Conservation (phyloP, 2,329 filamentous ascomycete species). For the Ilyonectria robusta region DNA sequence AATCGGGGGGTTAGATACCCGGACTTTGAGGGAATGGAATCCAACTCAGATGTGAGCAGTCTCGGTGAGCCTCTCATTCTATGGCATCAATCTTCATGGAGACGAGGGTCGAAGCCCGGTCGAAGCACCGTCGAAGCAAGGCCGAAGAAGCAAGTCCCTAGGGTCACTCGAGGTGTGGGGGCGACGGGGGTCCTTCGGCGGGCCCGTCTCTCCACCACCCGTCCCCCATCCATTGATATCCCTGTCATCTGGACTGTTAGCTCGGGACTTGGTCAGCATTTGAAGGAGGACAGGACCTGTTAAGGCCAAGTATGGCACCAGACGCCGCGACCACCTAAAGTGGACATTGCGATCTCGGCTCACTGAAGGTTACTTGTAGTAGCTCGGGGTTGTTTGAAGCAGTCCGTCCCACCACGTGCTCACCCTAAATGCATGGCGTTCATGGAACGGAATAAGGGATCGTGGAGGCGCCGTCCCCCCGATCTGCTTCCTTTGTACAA, state of each 20-base stretch:
- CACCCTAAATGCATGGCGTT: conserved; percentile 8
- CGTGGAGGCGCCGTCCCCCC: not conserved
- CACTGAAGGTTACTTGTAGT: not conserved
- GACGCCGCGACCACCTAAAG: conserved; percentile 15
- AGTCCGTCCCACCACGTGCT: conserved; percentile 18
- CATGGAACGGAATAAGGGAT: conserved; percentile 10
- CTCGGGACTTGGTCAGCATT: conserved; percentile 26
- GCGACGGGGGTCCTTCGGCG: conserved; percentile 27
- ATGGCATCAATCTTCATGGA: conserved; percentile 8
- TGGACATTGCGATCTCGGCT: conserved; percentile 25
- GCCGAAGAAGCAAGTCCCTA: conserved; percentile 16
- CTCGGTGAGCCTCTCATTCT: not conserved
- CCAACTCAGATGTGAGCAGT: not conserved
- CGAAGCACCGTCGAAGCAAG: conserved; percentile 24
- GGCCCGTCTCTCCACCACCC: conserved; percentile 26
- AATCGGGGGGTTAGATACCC: not conserved
- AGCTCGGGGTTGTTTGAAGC: conserved; percentile 1
- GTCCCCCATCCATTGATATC: conserved; percentile 16
- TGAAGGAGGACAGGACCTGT: conserved; percentile 19
- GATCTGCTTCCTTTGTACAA: not conserved
- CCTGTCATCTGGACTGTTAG: conserved; percentile 24
- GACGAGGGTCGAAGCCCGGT: not conserved
- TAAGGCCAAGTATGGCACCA: conserved; percentile 16
- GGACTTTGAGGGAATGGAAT: not conserved
- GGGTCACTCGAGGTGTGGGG: conserved; percentile 29